phyloP scores from a whole-genome alignment of 345 rosid genomes.

The Geranium brycei region DNA sequence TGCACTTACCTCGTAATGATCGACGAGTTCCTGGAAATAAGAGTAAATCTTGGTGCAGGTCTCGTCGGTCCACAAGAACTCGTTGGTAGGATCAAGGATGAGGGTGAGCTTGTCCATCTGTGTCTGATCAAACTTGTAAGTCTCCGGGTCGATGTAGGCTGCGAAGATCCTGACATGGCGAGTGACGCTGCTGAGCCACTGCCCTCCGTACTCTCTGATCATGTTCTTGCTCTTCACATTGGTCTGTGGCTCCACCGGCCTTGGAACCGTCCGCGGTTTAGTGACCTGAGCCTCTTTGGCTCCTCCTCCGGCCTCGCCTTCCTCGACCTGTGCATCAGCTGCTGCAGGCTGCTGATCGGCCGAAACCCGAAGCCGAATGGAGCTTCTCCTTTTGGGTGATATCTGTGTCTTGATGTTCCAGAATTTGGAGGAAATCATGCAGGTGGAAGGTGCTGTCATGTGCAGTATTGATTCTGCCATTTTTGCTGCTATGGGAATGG shows the following conservation, averaged over 20 bases:
- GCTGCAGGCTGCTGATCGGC: slow-evolving; percentile 31
- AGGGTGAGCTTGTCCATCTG: slow-evolving; percentile 83
- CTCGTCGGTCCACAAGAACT: slow-evolving; percentile 73
- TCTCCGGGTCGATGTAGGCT: slow-evolving; percentile 66
- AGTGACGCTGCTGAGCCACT: slow-evolving; percentile 67
- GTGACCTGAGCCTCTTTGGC: slow-evolving; percentile 15
- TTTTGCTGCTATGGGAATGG: no score
- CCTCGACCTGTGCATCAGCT: slow-evolving; percentile 15
- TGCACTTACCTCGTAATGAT: slow-evolving; percentile 87
- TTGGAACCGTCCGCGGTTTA: slow-evolving; percentile 31
- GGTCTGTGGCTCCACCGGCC: slow-evolving; percentile 73
- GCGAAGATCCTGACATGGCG: slow-evolving; percentile 68
- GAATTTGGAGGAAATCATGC: slow-evolving; percentile 40
- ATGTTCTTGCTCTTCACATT: slow-evolving; percentile 71
- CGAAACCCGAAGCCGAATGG: slow-evolving; percentile 10
- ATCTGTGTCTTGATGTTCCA: slow-evolving; percentile 16
- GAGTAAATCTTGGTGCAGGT: slow-evolving; percentile 53
- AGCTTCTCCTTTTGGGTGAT: background rate
- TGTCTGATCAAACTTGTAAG: slow-evolving; percentile 57
- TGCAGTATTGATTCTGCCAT: background rate
- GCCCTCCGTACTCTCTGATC: slow-evolving; percentile 55
- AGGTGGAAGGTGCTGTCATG: slow-evolving; percentile 39
- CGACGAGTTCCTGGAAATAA: slow-evolving; percentile 87
- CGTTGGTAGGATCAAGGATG: slow-evolving; percentile 72
- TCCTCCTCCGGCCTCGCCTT: slow-evolving; percentile 12